Percentiles rank a stretch among this genome's conserved stretches.
These are phyloP conservation scores for Penicillium odoratum DNA, from an alignment of 495 filamentous ascomycete species.

Conservation along the genomic window DNA sequence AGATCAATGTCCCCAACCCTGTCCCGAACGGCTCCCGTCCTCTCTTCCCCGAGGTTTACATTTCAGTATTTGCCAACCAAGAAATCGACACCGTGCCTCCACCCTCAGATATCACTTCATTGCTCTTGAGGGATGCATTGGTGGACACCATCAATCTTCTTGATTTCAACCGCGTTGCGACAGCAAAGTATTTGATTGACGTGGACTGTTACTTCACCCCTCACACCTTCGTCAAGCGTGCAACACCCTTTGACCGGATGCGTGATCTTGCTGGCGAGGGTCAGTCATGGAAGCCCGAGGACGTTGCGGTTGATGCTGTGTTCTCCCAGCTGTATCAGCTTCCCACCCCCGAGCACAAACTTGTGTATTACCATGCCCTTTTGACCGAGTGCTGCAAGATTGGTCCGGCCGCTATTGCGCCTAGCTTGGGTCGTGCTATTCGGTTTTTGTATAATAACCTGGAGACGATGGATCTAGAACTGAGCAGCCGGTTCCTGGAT, in stretches of 20 bases:
- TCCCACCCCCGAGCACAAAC: slow-evolving; percentile 84
- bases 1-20: slow-evolving; percentile 69
- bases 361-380: slow-evolving; percentile 94
- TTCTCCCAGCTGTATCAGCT: slow-evolving; percentile 93
- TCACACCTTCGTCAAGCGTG: slow-evolving; percentile 86
- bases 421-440: slow-evolving; percentile 90
- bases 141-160: slow-evolving; percentile 94
- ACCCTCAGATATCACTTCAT: slow-evolving; percentile 70
- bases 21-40: slow-evolving; percentile 71
- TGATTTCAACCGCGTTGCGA: slow-evolving; percentile 85
- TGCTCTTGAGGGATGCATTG: slow-evolving; percentile 77
- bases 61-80: slow-evolving; percentile 87
- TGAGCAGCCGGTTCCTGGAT: slow-evolving; percentile 85
- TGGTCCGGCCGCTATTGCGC: slow-evolving; percentile 92
- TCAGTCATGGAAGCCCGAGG: slow-evolving; percentile 95
- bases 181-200: slow-evolving; percentile 87
- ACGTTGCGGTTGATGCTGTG: slow-evolving; percentile 94
- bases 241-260: slow-evolving; percentile 86
- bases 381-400: slow-evolving; percentile 95
- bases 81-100: slow-evolving; percentile 90
- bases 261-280: slow-evolving; percentile 64
- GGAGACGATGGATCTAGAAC: slow-evolving; percentile 81
- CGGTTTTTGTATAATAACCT: slow-evolving; percentile 81
- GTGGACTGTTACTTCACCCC: slow-evolving; percentile 91
- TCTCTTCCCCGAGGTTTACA: slow-evolving; percentile 87